phyloP scores from a whole-genome alignment of 345 rosid species.

The Populus nigra region DNA sequence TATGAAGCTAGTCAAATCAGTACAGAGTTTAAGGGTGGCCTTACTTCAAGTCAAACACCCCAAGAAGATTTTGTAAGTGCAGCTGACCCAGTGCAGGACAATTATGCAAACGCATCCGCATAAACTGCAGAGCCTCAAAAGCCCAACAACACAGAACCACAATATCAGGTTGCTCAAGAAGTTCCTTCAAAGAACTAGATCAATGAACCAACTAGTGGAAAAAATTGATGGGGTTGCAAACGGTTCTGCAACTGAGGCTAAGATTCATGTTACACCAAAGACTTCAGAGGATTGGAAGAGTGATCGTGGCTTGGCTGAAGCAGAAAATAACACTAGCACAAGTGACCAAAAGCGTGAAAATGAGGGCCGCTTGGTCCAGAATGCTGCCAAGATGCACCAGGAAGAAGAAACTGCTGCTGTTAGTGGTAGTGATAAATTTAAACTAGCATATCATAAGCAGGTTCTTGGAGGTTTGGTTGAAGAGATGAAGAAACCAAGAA shows the following conservation, averaged over 20 bases:
- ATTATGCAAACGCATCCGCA: neutral
- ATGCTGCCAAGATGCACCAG: neutral
- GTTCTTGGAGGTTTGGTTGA: neutral
- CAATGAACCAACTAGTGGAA: neutral
- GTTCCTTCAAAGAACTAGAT: neutral
- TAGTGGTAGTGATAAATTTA: neutral
- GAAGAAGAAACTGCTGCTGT: neutral
- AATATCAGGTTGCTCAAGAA: neutral
- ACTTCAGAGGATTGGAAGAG: neutral
- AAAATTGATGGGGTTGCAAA: neutral
- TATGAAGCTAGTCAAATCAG: conserved; percentile 19
- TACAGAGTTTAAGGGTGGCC: conserved; percentile 34
- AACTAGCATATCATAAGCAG: conserved; percentile 4
- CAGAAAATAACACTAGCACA: conserved; percentile 8
- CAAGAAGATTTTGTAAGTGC: conserved; percentile 13
- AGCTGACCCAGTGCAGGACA: neutral
- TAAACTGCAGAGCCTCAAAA: neutral
- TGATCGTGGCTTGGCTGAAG: neutral
- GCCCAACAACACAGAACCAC: neutral
- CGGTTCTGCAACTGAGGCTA: neutral
- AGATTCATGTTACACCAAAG: neutral
- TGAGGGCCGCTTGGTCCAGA: neutral
- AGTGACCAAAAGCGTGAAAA: neutral
- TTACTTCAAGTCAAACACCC: conserved; percentile 36
- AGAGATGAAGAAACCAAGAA: conserved; percentile 22